Evolutionary conservation across 805 yeast genomes (phyloP).

Genomic region (Barnettozyma sucrosica): DNA sequence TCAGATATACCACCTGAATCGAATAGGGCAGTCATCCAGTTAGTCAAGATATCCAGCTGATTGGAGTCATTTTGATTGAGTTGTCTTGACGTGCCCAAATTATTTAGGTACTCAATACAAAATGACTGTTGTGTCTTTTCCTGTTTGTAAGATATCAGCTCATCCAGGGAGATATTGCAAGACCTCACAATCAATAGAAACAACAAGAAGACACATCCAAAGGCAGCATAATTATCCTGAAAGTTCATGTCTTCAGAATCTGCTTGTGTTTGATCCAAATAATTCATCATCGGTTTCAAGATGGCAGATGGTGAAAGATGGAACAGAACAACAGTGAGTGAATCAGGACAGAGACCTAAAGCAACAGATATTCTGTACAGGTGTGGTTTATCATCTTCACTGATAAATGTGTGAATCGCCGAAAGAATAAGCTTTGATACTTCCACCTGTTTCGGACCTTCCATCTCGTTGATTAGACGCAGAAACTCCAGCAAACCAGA

Average conservation of each 20-base stretch:
- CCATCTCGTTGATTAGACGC: slow-evolving; percentile 37
- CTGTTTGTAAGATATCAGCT: slow-evolving; percentile 22
- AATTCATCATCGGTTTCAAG: slow-evolving; percentile 40
- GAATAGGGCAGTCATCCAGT: slow-evolving; percentile 78
- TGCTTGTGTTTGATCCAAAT: slow-evolving; percentile 41
- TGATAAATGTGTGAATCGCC: slow-evolving; percentile 32
- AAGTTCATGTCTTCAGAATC: slow-evolving; percentile 45
- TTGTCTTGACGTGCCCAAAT: slow-evolving; percentile 25
- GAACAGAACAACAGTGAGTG: slow-evolving; percentile 40
- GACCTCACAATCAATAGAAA: slow-evolving; percentile 35
- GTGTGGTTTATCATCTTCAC: slow-evolving; percentile 35
- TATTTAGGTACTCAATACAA: slow-evolving; percentile 25
- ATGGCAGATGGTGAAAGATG: slow-evolving; percentile 39
- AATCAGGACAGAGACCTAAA: slow-evolving; percentile 36
- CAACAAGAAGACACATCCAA: slow-evolving; percentile 54
- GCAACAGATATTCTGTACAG: slow-evolving; percentile 49
- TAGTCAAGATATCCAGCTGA: slow-evolving; percentile 38
- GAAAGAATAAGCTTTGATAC: slow-evolving; percentile 32
- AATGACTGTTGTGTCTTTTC: slow-evolving; percentile 24
- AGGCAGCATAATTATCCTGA: slow-evolving; percentile 64
- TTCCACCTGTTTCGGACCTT: slow-evolving; percentile 42
- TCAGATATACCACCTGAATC: slow-evolving; percentile 85
- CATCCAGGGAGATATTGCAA: slow-evolving; percentile 30
- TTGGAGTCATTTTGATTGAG: slow-evolving; percentile 22
- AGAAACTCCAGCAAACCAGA: slow-evolving; percentile 49